A percentile compares a stretch with the other conserved stretches of the same genome.
phyloP scores from a whole-genome alignment of 257 asterid genomes.

The Nicotiana obtusifolia region DNA sequence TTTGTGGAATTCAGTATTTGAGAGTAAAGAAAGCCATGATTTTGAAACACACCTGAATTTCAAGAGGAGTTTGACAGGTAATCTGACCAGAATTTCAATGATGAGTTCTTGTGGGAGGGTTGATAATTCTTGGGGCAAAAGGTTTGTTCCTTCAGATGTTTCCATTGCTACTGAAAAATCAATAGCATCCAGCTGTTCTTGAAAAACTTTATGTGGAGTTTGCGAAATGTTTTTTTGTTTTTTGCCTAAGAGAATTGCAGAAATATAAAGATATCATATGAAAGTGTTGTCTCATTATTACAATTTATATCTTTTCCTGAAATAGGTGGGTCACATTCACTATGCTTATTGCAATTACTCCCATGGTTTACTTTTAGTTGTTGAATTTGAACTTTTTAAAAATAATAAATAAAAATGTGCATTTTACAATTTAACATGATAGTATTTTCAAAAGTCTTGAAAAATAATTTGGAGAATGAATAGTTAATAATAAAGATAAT shows the following conservation, averaged over 20 bases:
- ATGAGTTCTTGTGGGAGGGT: slow-evolving; percentile 44
- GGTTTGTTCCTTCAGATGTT: background rate
- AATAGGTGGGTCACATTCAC: no score
- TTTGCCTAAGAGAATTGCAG: background rate
- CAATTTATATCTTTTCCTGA: no score
- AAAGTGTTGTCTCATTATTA: no score
- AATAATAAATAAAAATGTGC: no score
- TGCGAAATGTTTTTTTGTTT: background rate
- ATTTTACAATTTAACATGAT: no score
- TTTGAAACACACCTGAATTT: slow-evolving; percentile 43
- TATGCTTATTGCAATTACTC: no score
- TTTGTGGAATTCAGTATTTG: slow-evolving; percentile 28
- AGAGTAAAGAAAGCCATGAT: slow-evolving; percentile 41
- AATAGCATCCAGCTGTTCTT: background rate
- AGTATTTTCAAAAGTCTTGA: no score
- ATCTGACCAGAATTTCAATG: slow-evolving; percentile 34
- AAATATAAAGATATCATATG: no score
- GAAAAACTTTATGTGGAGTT: background rate
- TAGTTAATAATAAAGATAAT: no score
- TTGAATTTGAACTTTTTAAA: no score
- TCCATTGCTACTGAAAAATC: background rate
- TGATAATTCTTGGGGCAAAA: background rate
- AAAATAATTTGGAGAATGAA: no score
- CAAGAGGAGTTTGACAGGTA: slow-evolving; percentile 37
- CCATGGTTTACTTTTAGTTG: no score